Conservation (phyloP, 2,329 filamentous ascomycete genomes). For the Drechslerella coelobrocha region DNA sequence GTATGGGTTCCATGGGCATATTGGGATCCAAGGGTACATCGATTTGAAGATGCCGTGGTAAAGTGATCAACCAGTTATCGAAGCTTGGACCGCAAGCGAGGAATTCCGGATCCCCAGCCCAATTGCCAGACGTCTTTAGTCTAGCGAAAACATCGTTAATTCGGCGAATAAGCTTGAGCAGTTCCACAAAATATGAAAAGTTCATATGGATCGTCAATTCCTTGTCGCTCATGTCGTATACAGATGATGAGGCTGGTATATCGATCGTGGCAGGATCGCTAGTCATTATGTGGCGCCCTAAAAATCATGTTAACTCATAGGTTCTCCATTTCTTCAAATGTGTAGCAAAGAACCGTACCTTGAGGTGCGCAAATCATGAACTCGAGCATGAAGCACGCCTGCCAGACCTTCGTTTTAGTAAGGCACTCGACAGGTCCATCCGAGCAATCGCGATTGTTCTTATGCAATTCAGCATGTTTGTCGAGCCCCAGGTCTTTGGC, state of each 20-base stretch:
- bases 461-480: slow-evolving; percentile 82
- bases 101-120: slow-evolving; percentile 85
- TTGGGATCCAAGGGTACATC: slow-evolving; percentile 79
- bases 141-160: slow-evolving; percentile 78
- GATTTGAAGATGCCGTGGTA: slow-evolving; percentile 80
- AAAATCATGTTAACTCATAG: slow-evolving; percentile 37
- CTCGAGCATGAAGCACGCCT: slow-evolving; percentile 83
- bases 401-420: slow-evolving; percentile 87
- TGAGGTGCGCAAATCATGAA: slow-evolving; percentile 93
- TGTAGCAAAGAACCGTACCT: slow-evolving; percentile 66
- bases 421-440: slow-evolving; percentile 76
- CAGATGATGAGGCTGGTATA: slow-evolving; percentile 51
- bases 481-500: slow-evolving; percentile 88
- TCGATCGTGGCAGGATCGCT: slow-evolving; percentile 54
- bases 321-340: not conserved
- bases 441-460: slow-evolving; percentile 73
- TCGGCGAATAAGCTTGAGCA: slow-evolving; percentile 77
- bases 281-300: slow-evolving; percentile 54
- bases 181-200: slow-evolving; percentile 79
- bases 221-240: slow-evolving; percentile 52
- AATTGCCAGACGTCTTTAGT: slow-evolving; percentile 71
- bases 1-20: slow-evolving; percentile 74
- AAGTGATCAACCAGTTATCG: slow-evolving; percentile 74
- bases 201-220: slow-evolving; percentile 69
- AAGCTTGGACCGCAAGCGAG: slow-evolving; percentile 79